phyloP scores from a whole-genome alignment of 2,329 filamentous ascomycete genomes.

The Trichoderma afroharzianum region DNA sequence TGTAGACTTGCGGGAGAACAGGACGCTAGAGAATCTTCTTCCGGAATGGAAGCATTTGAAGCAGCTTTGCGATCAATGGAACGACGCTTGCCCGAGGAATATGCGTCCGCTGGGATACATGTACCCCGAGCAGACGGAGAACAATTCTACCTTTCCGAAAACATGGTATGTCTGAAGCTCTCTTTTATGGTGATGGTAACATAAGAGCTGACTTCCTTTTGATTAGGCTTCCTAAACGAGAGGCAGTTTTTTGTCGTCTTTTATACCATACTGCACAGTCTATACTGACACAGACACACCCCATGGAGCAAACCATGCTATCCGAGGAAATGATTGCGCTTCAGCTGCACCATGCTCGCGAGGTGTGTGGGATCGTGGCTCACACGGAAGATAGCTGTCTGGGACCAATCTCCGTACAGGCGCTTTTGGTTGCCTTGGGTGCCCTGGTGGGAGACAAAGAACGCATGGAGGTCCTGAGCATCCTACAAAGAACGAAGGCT shows the following conservation, averaged over 20 bases:
- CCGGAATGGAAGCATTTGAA: constrained; percentile 79
- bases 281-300: constrained; percentile 75
- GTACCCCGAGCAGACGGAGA: constrained; percentile 61
- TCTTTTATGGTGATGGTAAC: not conserved
- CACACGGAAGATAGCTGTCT: constrained; percentile 80
- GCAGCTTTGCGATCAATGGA: constrained; percentile 79
- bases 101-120: constrained; percentile 86
- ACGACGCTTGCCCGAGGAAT: constrained; percentile 69
- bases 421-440: constrained; percentile 72
- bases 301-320: constrained; percentile 56
- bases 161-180: constrained; percentile 62
- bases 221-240: constrained; percentile 71
- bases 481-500: constrained; percentile 68
- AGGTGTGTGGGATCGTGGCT: constrained; percentile 85
- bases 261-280: constrained; percentile 88
- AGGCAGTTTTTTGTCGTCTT: constrained; percentile 75
- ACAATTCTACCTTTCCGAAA: constrained; percentile 77
- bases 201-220: not conserved
- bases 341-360: constrained; percentile 71
- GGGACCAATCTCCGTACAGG: constrained; percentile 73
- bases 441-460: constrained; percentile 65
- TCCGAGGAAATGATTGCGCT: constrained; percentile 66
- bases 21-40: constrained; percentile 60
- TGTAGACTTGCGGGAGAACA: constrained; percentile 58
- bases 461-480: constrained; percentile 84